phyloP scores from a whole-genome alignment of 2,329 filamentous ascomycete genomes.

The Echinosphaeria canescens region DNA sequence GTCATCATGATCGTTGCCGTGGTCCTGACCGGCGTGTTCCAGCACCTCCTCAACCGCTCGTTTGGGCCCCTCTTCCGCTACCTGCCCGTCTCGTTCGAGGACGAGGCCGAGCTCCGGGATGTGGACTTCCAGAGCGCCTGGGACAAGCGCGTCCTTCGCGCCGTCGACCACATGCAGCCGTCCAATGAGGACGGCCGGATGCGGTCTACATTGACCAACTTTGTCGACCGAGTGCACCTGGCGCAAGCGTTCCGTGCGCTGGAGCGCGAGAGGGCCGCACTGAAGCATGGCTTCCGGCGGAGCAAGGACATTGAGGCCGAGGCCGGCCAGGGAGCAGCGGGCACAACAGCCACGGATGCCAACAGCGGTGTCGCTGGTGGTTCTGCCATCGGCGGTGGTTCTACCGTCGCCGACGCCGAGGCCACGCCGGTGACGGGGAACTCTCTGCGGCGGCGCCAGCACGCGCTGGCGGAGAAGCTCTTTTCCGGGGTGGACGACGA shows the following conservation, averaged over 20 bases:
- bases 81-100: conserved; percentile 84
- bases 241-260: conserved; percentile 10
- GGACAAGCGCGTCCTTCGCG: conserved; percentile 43
- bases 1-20: conserved; percentile 65
- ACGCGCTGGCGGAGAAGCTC: conserved; percentile 54
- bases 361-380: no score
- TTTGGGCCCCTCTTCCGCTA: conserved; percentile 78
- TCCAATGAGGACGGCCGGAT: conserved; percentile 23
- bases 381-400: no score
- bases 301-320: no score
- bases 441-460: conserved; percentile 35
- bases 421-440: conserved; percentile 18
- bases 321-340: conserved; percentile 16
- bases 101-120: conserved; percentile 82
- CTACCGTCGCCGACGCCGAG: no score
- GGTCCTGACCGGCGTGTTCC: conserved; percentile 53
- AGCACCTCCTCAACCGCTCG: conserved; percentile 58
- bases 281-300: conserved; percentile 1
- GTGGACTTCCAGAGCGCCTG: conserved; percentile 71
- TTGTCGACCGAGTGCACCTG: conserved; percentile 3
- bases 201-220: conserved; percentile 8
- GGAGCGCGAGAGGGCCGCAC: conserved; percentile 10
- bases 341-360: no score
- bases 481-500: conserved; percentile 82
- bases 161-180: no score